Evolutionary conservation across 352 stramenopile genomes (phyloP), one percentile per base, ranked within the genome.

Genomic region (Pythium dissotocum): DNA sequence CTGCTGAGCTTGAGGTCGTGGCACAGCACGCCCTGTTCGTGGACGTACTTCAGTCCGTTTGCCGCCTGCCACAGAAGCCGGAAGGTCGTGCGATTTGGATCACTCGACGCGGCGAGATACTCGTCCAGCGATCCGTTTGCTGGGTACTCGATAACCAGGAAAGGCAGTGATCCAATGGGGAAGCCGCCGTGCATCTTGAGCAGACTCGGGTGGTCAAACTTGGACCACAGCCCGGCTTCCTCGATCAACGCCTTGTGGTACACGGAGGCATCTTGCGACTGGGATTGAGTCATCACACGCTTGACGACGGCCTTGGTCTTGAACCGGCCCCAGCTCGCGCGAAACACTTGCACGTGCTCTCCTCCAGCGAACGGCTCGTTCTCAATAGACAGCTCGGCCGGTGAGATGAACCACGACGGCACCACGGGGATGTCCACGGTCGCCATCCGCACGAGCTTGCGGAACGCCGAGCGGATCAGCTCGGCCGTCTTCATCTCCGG

Each of bases 141-240:
- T 4, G 78, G 76, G 44, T 72, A 78, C 61, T 90, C 84, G 59
- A 87, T 74, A 10, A 79, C 76, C 21, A 93, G 40, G 48, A 87
- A 90, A 18, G 80, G 84, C 14, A 71, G 55, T 0, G 57, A 73
- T 0, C 73, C 75, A 46, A 90, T 77, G 16, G 71, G 75, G 58
- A 71, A 92, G 4, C 76, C 84, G 40, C 84, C 84, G 42, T 81
- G 70, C 62, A 90, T 66, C 30, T 80, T 75, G 16, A 93, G 69
- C 21, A 93, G 69, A 55, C 85, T 79, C 4, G 76, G 72, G 55
- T 92, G 80, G 14, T 77, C 72, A 0, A 88, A 65, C 44, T 75
- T 63, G 7, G 65, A 72, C 63, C 83, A 76, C 46, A 87, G 46
- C 59, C 78, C 61, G 0, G 72, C 76, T 56, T 92, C 84, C 1